Conservation (phyloP, 176 grass and related monocot species). For the Oryza punctata region DNA sequence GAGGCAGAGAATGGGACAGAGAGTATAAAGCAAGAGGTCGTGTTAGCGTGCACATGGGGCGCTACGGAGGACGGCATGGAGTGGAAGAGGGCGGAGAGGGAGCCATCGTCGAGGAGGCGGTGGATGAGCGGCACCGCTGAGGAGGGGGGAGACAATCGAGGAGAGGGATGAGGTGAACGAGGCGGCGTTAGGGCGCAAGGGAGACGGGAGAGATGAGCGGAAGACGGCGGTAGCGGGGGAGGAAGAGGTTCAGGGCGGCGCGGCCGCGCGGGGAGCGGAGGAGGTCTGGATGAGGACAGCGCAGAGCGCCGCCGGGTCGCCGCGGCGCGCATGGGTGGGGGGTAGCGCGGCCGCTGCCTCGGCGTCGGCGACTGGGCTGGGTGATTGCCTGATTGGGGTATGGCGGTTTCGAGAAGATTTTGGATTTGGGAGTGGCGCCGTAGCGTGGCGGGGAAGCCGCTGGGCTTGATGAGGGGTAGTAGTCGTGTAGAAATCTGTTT, state of each 20-base stretch:
- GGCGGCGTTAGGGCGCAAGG: slow-evolving; percentile 12
- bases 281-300: slow-evolving; percentile 35
- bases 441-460: not conserved
- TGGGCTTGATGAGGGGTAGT: not conserved
- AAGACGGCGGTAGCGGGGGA: slow-evolving; percentile 31
- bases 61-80: slow-evolving; percentile 27
- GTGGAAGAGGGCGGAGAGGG: slow-evolving; percentile 44
- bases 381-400: not conserved
- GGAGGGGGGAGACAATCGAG: not conserved
- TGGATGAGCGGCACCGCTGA: not conserved
- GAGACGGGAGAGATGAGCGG: slow-evolving; percentile 11
- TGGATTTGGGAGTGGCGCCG: not conserved
- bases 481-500: not conserved
- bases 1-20: not conserved
- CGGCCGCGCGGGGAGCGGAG: not conserved
- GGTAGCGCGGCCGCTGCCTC: not conserved
- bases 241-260: slow-evolving; percentile 15
- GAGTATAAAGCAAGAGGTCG: slow-evolving; percentile 42
- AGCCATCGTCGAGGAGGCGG: slow-evolving; percentile 42
- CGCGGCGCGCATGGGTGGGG: slow-evolving; percentile 12
- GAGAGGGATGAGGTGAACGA: slow-evolving; percentile 21
- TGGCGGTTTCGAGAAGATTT: not conserved
- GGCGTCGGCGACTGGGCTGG: no score
- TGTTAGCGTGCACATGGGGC: slow-evolving; percentile 37
- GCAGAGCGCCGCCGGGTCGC: slow-evolving; percentile 29